Evolutionary conservation across 2,329 filamentous ascomycete species (phyloP).

Genomic region (Cryphonectria nitschkei): DNA sequence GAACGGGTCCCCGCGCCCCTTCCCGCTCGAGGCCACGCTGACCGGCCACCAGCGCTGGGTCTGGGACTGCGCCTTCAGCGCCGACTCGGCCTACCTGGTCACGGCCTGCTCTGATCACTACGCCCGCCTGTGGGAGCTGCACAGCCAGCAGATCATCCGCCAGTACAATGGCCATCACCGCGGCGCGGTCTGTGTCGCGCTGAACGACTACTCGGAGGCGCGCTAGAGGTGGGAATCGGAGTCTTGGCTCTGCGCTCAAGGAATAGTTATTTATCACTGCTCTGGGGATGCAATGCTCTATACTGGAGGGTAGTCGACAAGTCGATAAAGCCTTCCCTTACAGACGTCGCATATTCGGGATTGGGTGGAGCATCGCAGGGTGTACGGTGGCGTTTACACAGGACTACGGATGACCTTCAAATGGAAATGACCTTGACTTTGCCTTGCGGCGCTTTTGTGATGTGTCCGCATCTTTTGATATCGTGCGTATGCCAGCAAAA

Average conservation of each 20-base stretch:
- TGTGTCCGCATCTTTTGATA: background rate
- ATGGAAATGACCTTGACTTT: background rate
- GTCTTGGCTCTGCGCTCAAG: background rate
- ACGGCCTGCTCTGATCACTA: constrained; percentile 95
- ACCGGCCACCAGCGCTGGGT: constrained; percentile 94
- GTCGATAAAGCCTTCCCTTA: background rate
- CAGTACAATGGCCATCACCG: constrained; percentile 96
- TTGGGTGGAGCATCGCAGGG: constrained; percentile 8
- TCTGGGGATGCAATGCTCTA: background rate
- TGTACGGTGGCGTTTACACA: constrained; percentile 1
- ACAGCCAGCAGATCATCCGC: constrained; percentile 84
- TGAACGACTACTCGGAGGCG: constrained; percentile 80
- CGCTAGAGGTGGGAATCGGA: constrained; percentile 36
- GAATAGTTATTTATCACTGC: too few species aligned
- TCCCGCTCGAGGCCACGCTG: constrained; percentile 83
- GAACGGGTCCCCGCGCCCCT: constrained; percentile 55
- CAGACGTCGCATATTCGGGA: background rate
- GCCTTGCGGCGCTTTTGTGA: background rate
- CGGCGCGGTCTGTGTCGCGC: constrained; percentile 86
- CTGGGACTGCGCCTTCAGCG: constrained; percentile 95
- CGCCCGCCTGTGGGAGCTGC: constrained; percentile 86
- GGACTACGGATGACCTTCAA: background rate
- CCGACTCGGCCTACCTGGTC: constrained; percentile 89
- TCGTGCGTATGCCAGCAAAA: background rate
- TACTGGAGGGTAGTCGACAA: background rate